Evolutionary conservation across 768 basidiomycete genomes (phyloP).

Genomic region (Psilocybe subaeruginosa): DNA sequence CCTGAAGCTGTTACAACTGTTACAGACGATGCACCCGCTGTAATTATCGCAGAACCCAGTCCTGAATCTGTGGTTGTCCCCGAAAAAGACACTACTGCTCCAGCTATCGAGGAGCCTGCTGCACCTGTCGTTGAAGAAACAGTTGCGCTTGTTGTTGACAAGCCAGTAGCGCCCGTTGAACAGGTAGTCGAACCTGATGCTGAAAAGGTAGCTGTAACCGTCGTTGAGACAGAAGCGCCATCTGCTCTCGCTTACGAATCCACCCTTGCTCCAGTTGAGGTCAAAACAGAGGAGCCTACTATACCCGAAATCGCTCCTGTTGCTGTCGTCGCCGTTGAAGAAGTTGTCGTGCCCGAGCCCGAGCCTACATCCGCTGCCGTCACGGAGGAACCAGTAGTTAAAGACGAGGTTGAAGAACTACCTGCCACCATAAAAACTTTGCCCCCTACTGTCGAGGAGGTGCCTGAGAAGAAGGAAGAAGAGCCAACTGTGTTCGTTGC

Average conservation of each 20-base stretch:
- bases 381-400: neutral
- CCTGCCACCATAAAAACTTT: neutral
- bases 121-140: slow-evolving; percentile 9
- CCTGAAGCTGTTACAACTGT: neutral
- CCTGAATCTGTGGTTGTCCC: too few species aligned
- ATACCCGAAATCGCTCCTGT: slow-evolving; percentile 2
- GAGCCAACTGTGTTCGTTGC: neutral
- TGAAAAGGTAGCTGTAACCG: neutral
- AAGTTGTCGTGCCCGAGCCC: neutral
- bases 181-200: neutral
- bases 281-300: neutral
- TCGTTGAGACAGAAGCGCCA: neutral
- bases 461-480: neutral
- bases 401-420: slow-evolving; percentile 4
- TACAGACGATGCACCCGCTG: slow-evolving; percentile 4
- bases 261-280: neutral
- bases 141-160: neutral
- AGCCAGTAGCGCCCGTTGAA: slow-evolving; percentile 8
- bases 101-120: slow-evolving; percentile 7
- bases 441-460: slow-evolving; percentile 1
- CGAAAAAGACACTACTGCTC: neutral
- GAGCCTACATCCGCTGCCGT: neutral
- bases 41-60: neutral
- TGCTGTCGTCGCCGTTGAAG: slow-evolving; percentile 4
- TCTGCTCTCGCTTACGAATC: neutral